Base-by-base conservation (phyloP, 805 yeast species). In the Lachancea waltii region DNA sequence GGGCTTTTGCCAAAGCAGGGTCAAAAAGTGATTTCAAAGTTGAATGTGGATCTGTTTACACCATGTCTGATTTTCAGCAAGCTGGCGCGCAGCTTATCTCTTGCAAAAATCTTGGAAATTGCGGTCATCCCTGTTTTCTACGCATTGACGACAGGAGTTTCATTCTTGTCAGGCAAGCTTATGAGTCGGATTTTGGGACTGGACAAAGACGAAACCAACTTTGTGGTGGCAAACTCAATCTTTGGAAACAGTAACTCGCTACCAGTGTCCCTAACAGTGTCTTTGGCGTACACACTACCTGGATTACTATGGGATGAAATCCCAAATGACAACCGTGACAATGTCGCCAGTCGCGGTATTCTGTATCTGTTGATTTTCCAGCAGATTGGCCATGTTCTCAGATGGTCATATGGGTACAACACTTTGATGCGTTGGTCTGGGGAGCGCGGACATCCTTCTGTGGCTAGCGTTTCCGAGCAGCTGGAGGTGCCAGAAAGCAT, bases 161-260 rank as follows among this genome's bases (percentile, higher is more conserved):
- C 96, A 1, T 80, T 66, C 50, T 17, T 64, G 7, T 77, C 86
- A 24, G 83, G 95, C 5, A 63, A 65, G 21, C 20, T 75, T 16
- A 71, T 79, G 28, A 67, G 85, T 3, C 57, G 61, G 10, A 46
- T 77, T 30, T 58, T 87, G 45, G 53, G 62, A 6, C 65, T 92
- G 50, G 83, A 83, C 50, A 74, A 67, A 34, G 76, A 84, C 10
- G 97, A 92, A 62, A 56, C 85, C 3, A 89, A 90, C 63, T 90
- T 85, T 53, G 96, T 92, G 35, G 82, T 94, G 16, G 97, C 96
- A 2, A 92, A 92, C 94, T 86, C 92, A 2, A 95, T 89, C 5
- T 90, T 90, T 63, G 97, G 97, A 37, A 92, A 90, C 63, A 85
- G 95, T 30, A 90, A 90, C 67, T 84, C 95, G 8, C 72, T 90